These are phyloP conservation scores for Termitomyces heimii DNA, from an alignment of 768 basidiomycete species.

Conservation along the genomic window DNA sequence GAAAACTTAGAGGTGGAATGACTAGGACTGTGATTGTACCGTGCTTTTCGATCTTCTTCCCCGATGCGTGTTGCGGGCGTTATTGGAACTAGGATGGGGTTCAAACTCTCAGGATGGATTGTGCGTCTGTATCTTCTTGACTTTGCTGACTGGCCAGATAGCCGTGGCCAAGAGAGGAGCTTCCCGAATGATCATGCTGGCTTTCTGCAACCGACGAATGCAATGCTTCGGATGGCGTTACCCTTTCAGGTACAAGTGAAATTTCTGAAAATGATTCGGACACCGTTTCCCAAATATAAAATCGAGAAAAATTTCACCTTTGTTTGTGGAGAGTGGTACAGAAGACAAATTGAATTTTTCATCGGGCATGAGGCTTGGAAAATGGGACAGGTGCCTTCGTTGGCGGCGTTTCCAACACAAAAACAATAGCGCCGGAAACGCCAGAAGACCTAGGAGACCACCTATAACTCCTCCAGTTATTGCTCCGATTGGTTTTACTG, in stretches of 20 bases:
- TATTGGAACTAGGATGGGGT: not conserved
- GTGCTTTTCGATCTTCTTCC: not conserved
- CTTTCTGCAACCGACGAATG: not conserved
- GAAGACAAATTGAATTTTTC: not conserved
- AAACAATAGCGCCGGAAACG: not conserved
- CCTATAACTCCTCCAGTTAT: conserved; percentile 3
- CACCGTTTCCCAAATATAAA: not conserved
- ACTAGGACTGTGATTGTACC: not conserved
- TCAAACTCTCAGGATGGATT: not conserved
- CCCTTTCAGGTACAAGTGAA: not conserved
- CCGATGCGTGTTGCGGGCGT: not conserved
- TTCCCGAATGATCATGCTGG: not conserved
- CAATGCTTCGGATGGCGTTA: not conserved
- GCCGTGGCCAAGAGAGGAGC: not conserved
- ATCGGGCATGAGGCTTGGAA: not conserved
- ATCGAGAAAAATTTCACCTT: not conserved
- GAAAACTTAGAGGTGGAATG: not conserved
- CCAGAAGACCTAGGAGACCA: not conserved
- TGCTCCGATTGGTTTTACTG: not conserved
- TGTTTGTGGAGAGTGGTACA: not conserved
- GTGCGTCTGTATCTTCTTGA: not conserved
- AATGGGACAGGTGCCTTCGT: not conserved
- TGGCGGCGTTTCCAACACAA: not conserved
- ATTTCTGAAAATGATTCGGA: not conserved
- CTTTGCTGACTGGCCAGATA: not conserved